phyloP scores from a whole-genome alignment of 2,329 filamentous ascomycete species.

The Diaporthe sp. region DNA sequence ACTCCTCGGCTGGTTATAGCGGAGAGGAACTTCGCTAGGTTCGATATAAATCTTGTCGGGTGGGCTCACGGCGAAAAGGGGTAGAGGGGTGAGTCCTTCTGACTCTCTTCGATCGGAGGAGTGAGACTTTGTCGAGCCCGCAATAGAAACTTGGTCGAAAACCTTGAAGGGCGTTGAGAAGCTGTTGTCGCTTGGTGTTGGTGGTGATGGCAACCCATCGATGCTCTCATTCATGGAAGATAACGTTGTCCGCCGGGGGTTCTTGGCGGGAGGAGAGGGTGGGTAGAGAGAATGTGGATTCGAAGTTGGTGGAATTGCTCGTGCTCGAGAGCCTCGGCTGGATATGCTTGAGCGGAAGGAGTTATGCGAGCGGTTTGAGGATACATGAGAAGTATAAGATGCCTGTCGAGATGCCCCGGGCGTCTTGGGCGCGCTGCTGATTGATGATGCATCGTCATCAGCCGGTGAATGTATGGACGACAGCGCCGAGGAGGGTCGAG shows the following conservation, averaged over 20 bases:
- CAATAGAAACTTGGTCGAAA: neutral
- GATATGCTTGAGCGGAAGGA: constrained; percentile 27
- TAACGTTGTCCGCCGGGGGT: constrained; percentile 16
- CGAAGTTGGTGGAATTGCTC: constrained; percentile 4
- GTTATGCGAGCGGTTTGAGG: constrained; percentile 15
- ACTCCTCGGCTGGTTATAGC: neutral
- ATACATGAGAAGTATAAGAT: constrained; percentile 23
- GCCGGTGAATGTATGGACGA: neutral
- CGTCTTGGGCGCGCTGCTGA: constrained; percentile 14
- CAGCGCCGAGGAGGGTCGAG: constrained; percentile 26
- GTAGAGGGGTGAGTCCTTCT: neutral
- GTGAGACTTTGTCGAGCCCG: neutral
- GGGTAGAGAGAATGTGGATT: neutral
- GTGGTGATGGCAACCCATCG: neutral
- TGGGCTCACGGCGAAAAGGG: constrained; percentile 34
- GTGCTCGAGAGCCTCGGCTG: constrained; percentile 25
- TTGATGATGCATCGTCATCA: constrained; percentile 32
- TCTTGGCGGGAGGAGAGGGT: constrained; percentile 13
- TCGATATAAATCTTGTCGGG: constrained; percentile 39
- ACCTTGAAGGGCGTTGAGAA: neutral
- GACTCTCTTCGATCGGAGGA: constrained; percentile 15
- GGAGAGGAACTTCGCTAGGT: constrained; percentile 9
- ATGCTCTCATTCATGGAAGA: constrained; percentile 18
- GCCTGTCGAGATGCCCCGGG: constrained; percentile 15
- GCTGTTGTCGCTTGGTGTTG: neutral